Evolutionary conservation across 2,329 filamentous ascomycete species (phyloP), one percentile per base, ranked within the genome.

Genomic region (Xylariaceae sp.): DNA sequence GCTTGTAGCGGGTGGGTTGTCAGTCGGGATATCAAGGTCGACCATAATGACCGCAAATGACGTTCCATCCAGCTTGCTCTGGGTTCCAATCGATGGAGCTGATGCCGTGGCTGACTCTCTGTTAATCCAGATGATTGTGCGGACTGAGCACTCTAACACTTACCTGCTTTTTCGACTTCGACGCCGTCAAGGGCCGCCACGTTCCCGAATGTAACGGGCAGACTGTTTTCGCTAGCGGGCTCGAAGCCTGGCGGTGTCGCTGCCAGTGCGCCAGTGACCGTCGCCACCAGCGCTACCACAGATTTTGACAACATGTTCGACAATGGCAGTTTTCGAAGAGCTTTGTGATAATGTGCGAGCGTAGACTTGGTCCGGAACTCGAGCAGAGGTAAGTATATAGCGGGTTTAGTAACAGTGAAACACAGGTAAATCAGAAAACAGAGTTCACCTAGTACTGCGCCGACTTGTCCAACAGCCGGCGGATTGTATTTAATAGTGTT

Each of bases 1-100:
- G 48, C 57, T 61, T 10, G 70, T 72, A 41, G 58, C 44, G 1
- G 67, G 66, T 3, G 70, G 65, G 36, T 27, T 65, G 54, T 65
- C 68, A 11, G 71, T 73, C 41, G 71, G 75, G 64, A 71, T 79
- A 55, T 76, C 75, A 6, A 78, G 66, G 51, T 73, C 70, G 42
- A 74, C 62, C 71, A 73, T 73, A 49, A 73, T 46, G 31, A 73
- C 61, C 12, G 69, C 67, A 54, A 69, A 74, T 4, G 69, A 71
- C 44, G 65, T 65, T 44, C 72, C 72, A 15, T 60, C 63, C n/a
- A 75, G 62, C 42, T 61, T 63, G 52, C 62, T 61, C 39, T 59
- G 54, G 7, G 71, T 73, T 41, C 63, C 70, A 32, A 73, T 53
- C 19, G 54, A 65, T 15, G 71, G 71, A 36, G 63, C 56, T 35